Evolutionary conservation across 2,329 filamentous ascomycete species (phyloP), one percentile per base, ranked within the genome.

Genomic region (Pezicula rhizophila): DNA sequence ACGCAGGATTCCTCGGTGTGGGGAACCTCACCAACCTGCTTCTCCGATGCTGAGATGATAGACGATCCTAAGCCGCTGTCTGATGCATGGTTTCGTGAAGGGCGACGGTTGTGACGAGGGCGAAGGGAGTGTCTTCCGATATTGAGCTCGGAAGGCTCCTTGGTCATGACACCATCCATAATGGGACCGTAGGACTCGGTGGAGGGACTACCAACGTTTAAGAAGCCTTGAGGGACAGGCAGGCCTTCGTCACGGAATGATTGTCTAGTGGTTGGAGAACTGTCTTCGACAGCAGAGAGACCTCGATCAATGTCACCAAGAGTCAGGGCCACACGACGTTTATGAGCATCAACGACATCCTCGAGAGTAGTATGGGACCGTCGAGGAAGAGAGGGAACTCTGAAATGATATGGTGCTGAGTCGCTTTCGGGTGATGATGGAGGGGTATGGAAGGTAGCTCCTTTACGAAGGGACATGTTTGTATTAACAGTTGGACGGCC

Each of bases 61-160:
- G 90, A 96, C 39, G 89, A 87, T 46, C 91, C 91, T 55, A 96
- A 75, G 47, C 89, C 91, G 66, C 90, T 95, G 71, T 96, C 91
- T 14, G 89, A 93, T 51, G 80, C 79, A 69, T 90, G 85, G 62
- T 82, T 79, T 63, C 83, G 77, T 39, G 74, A 75, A 52, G 72
- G 70, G 63, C 81, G 77, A 50, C 76, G 76, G 45, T 70, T 65
- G 28, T 60, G 71, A 51, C 77, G 77, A 54, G 77, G 75, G 51
- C 76, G 79, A 54, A 77, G 66, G 37, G 77, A 70, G 52, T 74
- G 73, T 76, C 68, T 52, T 74, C 60, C 65, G 75, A 74, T 52
- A 63, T 61, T 55, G 73, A 58, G 45, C 61, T 45, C 42, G 50
- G 57, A 46, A 59, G 52, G 61, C 52, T 69, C 64, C 57, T 69